These are phyloP conservation scores for Linnemannia schmuckeri DNA, from an alignment of 192 early-diverging fungal species.

Conservation along the genomic window DNA sequence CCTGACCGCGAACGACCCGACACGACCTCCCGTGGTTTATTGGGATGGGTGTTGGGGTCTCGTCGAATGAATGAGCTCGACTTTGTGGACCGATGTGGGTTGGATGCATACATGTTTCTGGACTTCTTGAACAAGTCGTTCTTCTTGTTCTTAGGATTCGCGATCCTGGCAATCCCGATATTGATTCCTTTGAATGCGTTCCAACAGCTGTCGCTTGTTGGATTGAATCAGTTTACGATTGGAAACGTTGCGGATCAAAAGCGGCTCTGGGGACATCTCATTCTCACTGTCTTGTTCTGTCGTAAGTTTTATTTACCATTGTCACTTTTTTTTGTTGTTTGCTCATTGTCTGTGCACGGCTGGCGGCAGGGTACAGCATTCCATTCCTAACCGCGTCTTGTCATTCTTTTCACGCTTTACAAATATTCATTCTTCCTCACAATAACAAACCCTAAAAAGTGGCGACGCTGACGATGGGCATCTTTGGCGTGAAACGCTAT, in stretches of 20 bases:
- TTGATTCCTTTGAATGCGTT: conserved; percentile 78
- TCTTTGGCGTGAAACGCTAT: conserved; percentile 68
- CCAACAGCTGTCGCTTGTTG: conserved; percentile 61
- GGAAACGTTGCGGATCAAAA: conserved; percentile 71
- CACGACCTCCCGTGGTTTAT: conserved; percentile 38
- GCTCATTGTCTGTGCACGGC: neutral
- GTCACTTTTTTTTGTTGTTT: neutral
- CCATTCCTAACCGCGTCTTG: too few species aligned
- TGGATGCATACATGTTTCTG: conserved; percentile 83
- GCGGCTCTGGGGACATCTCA: conserved; percentile 78
- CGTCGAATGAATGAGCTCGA: conserved; percentile 57
- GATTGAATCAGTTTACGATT: conserved; percentile 74
- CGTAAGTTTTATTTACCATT: conserved; percentile 47
- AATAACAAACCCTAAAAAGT: conserved; percentile 24
- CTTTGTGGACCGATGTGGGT: conserved; percentile 66
- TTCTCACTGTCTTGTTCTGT: conserved; percentile 62
- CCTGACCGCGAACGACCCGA: conserved; percentile 59
- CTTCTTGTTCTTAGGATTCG: conserved; percentile 69
- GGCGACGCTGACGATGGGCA: conserved; percentile 60
- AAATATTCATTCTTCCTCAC: neutral
- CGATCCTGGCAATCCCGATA: conserved; percentile 65
- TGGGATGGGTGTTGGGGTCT: conserved; percentile 71
- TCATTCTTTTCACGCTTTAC: neutral
- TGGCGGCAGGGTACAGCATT: neutral
- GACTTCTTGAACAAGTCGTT: conserved; percentile 75